A percentile compares a stretch with the other conserved stretches of the same genome.
Conservation (phyloP, 2,329 filamentous ascomycete species). For the Nemania sp. region DNA sequence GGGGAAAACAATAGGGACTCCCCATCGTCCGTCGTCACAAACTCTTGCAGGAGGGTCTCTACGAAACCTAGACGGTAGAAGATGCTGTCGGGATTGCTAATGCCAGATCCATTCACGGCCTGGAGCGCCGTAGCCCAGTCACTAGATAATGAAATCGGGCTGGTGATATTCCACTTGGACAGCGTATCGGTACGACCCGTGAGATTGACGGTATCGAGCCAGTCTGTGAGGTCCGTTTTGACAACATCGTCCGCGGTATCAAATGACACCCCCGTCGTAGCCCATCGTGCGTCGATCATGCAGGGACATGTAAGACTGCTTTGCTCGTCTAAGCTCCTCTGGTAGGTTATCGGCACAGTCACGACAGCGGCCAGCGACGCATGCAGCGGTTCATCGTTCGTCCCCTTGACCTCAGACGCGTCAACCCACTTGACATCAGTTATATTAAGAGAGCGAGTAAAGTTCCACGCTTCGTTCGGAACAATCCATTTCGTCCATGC, state of each 20-base stretch:
- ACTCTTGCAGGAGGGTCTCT: neutral
- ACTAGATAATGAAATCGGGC: slow-evolving; percentile 14
- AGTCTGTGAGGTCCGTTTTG: slow-evolving; percentile 21
- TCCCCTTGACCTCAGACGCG: slow-evolving; percentile 1
- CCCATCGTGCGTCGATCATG: slow-evolving; percentile 35
- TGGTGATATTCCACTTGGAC: slow-evolving; percentile 18
- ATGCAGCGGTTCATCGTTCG: slow-evolving; percentile 4
- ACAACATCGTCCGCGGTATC: slow-evolving; percentile 6
- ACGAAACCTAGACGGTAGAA: no score
- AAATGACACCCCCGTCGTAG: slow-evolving; percentile 24
- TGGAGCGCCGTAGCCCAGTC: slow-evolving; percentile 28
- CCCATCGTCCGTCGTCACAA: no score
- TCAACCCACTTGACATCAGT: slow-evolving; percentile 29
- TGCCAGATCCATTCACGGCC: no score
- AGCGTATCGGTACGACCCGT: neutral
- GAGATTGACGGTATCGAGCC: slow-evolving; percentile 15
- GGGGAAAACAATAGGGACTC: no score
- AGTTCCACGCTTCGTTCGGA: slow-evolving; percentile 22
- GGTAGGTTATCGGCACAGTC: slow-evolving; percentile 11
- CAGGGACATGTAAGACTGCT: slow-evolving; percentile 17
- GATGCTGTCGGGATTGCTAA: no score
- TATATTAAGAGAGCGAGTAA: neutral
- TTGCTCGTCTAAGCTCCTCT: neutral
- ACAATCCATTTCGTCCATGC: slow-evolving; percentile 18
- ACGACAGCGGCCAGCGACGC: slow-evolving; percentile 25